phyloP scores from a whole-genome alignment of 495 filamentous ascomycete genomes.

The Penicillium ucsense region DNA sequence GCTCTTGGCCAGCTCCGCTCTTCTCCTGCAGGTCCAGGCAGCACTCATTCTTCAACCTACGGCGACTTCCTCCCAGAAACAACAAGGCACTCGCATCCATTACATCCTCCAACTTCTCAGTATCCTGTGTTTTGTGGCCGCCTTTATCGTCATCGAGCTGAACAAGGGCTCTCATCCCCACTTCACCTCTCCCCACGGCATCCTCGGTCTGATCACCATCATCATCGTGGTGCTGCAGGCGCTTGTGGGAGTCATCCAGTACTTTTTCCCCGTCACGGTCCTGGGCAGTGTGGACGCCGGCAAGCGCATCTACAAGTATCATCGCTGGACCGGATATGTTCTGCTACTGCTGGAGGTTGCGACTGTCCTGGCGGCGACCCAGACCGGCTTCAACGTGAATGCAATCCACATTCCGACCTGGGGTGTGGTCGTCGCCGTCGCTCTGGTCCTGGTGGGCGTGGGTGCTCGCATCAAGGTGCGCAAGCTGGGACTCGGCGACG shows the following conservation, averaged over 20 bases:
- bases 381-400: constrained; percentile 57
- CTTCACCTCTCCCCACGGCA: constrained; percentile 70
- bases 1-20: constrained; percentile 66
- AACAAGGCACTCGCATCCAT: constrained; percentile 60
- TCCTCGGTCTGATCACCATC: constrained; percentile 71
- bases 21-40: constrained; percentile 66
- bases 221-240: constrained; percentile 62
- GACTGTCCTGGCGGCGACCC: constrained; percentile 64
- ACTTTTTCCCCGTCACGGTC: constrained; percentile 49
- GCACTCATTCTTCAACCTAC: constrained; percentile 87
- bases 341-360: constrained; percentile 58
- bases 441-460: constrained; percentile 58
- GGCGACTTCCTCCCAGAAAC: constrained; percentile 62
- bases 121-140: constrained; percentile 50
- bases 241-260: constrained; percentile 69
- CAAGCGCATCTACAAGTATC: constrained; percentile 81
- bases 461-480: constrained; percentile 69
- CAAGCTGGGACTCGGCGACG: constrained; percentile 58
- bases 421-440: constrained; percentile 50
- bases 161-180: constrained; percentile 66
- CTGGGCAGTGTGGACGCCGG: constrained; percentile 73
- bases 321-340: constrained; percentile 69
- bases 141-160: constrained; percentile 68
- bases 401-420: constrained; percentile 61
- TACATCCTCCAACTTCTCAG: constrained; percentile 54